Percentiles rank a stretch among this genome's conserved stretches.
phyloP scores from a whole-genome alignment of 2,329 filamentous ascomycete genomes.

The Apiospora koreana region DNA sequence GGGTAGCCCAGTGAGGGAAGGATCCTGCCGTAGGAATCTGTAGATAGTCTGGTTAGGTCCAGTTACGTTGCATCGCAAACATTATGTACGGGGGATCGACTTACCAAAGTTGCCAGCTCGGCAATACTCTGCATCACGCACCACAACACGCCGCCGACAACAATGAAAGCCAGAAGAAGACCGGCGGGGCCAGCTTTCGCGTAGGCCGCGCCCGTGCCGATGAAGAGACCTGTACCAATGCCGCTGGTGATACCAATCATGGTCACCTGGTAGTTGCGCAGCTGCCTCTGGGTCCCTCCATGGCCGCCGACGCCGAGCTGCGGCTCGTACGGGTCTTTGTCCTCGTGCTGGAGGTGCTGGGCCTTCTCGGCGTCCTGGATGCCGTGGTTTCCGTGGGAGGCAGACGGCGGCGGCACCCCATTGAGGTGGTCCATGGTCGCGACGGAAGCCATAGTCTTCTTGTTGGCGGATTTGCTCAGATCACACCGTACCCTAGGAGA shows the following conservation, averaged over 20 bases:
- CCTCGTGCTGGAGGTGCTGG: not conserved
- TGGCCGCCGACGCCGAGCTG: slow-evolving; percentile 14
- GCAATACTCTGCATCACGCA: slow-evolving; percentile 22
- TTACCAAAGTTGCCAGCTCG: slow-evolving; percentile 31
- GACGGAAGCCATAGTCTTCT: not conserved
- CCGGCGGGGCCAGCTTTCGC: slow-evolving; percentile 36
- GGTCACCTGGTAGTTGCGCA: slow-evolving; percentile 17
- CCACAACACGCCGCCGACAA: slow-evolving; percentile 48
- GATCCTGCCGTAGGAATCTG: slow-evolving; percentile 18
- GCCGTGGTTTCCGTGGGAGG: not conserved
- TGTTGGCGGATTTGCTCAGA: not conserved
- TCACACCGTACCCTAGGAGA: not conserved
- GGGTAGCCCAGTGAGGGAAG: slow-evolving; percentile 25
- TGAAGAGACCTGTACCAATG: slow-evolving; percentile 19
- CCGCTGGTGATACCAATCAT: slow-evolving; percentile 19
- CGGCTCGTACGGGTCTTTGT: not conserved
- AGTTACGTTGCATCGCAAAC: not conserved
- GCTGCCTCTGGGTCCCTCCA: slow-evolving; percentile 16
- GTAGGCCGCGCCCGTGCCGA: slow-evolving; percentile 26
- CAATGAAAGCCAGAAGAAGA: slow-evolving; percentile 46
- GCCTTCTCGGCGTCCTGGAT: not conserved
- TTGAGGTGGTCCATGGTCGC: not conserved
- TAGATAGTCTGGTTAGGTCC: not conserved
- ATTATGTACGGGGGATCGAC: not conserved
- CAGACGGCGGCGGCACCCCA: not conserved